These are phyloP conservation scores for Aurantiochytrium sp. DNA, from an alignment of 108 stramenopile species.

Conservation along the genomic window DNA sequence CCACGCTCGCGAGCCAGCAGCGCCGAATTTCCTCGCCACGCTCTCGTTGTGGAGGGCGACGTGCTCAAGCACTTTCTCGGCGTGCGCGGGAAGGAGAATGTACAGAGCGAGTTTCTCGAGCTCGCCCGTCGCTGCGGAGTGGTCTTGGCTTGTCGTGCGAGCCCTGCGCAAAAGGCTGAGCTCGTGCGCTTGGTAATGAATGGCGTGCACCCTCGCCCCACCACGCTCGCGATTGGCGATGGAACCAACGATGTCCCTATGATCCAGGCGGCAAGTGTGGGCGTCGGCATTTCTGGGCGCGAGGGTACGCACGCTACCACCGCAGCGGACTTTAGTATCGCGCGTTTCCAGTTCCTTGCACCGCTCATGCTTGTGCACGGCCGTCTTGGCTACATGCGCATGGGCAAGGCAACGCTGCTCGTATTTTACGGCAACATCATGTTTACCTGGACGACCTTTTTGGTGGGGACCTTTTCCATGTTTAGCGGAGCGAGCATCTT, in stretches of 20 bases:
- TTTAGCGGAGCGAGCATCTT: conserved; percentile 42
- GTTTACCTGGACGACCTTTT: conserved; percentile 48
- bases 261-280: conserved; percentile 89
- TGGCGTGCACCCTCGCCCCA: conserved; percentile 70
- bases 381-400: conserved; percentile 43
- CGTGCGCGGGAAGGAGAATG: conserved; percentile 37
- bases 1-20: neutral
- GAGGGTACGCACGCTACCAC: conserved; percentile 96
- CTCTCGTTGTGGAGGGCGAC: conserved; percentile 81
- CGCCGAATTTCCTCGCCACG: conserved; percentile 26
- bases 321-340: conserved; percentile 47
- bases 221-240: conserved; percentile 93
- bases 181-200: conserved; percentile 74
- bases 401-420: conserved; percentile 48
- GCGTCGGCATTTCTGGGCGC: conserved; percentile 86
- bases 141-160: conserved; percentile 90
- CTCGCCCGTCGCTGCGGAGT: conserved; percentile 69
- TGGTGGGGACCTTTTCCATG: conserved; percentile 28
- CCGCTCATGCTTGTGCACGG: conserved; percentile 43
- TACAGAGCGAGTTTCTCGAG: conserved; percentile 72
- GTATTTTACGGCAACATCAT: conserved; percentile 63
- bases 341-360: conserved; percentile 50
- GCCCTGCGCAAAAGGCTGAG: conserved; percentile 82
- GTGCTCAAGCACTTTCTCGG: conserved; percentile 69
- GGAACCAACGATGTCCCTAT: conserved; percentile 95